Conservation (phyloP, 108 stramenopile species). For the Cyclotella baltica region DNA sequence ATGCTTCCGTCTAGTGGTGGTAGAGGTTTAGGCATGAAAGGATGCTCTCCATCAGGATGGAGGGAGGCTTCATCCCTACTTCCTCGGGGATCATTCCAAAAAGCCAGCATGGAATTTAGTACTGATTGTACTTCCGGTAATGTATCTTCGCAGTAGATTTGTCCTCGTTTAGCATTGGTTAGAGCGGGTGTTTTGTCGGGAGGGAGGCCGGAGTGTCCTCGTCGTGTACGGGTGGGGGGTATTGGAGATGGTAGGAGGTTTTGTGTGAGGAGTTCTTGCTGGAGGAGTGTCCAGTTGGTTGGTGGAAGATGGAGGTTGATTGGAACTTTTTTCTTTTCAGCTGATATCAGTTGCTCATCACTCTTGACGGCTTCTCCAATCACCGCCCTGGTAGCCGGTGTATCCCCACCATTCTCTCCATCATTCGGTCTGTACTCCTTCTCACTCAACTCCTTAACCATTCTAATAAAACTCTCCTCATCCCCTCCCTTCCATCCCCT, state of each 20-base stretch:
- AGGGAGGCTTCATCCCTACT: constrained; percentile 52
- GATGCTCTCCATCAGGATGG: constrained; percentile 53
- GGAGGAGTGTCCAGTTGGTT: constrained; percentile 31
- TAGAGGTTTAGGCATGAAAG: constrained; percentile 35
- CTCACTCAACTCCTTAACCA: constrained; percentile 26
- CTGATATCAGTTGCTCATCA: not conserved
- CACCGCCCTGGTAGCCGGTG: not conserved
- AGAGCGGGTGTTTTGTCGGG: constrained; percentile 67
- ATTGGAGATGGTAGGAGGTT: constrained; percentile 42
- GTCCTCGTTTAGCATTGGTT: constrained; percentile 61
- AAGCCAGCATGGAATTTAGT: constrained; percentile 57
- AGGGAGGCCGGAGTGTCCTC: constrained; percentile 75
- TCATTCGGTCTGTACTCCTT: not conserved
- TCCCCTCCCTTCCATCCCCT: constrained; percentile 37
- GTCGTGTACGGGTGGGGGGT: constrained; percentile 42
- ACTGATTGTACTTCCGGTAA: constrained; percentile 33
- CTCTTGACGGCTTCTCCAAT: not conserved
- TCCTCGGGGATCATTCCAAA: constrained; percentile 82
- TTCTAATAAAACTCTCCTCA: constrained; percentile 33
- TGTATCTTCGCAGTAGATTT: constrained; percentile 33
- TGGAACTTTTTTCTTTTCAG: not conserved
- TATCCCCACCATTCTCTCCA: not conserved
- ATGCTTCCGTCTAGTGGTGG: not conserved
- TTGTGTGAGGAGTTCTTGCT: constrained; percentile 23
- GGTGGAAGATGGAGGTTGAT: not conserved